Evolutionary conservation across 2,329 filamentous ascomycete species (phyloP).

Genomic region (Diaporthe caulivora): DNA sequence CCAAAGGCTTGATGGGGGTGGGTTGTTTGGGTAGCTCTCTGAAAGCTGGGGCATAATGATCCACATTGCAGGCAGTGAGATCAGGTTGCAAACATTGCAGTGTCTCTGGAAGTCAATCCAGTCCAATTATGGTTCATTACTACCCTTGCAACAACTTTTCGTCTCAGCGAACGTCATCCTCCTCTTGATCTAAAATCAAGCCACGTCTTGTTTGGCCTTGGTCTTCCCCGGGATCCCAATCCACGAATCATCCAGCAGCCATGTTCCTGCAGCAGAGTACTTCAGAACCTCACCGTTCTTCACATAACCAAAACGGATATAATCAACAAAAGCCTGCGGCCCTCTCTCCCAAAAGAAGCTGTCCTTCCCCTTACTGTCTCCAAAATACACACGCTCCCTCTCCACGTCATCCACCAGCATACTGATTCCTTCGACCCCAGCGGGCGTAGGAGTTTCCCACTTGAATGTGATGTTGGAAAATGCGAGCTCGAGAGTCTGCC

Average conservation of each 20-base stretch:
- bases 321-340: slow-evolving; percentile 42
- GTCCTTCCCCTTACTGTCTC: slow-evolving; percentile 7
- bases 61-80: too few relatives aligned
- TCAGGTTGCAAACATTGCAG: background rate
- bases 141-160: background rate
- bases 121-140: accelerated
- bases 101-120: background rate
- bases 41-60: background rate
- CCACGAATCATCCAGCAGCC: slow-evolving; percentile 40
- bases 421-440: slow-evolving; percentile 79
- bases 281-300: slow-evolving; percentile 34
- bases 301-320: slow-evolving; percentile 40
- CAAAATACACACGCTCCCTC: slow-evolving; percentile 78
- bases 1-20: too few relatives aligned
- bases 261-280: slow-evolving; percentile 38
- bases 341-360: slow-evolving; percentile 39
- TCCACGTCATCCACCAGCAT: slow-evolving; percentile 90
- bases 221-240: slow-evolving; percentile 8
- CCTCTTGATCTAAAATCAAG: background rate
- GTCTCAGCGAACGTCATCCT: background rate
- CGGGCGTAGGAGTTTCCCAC: slow-evolving; percentile 61
- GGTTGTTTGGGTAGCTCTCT: background rate
- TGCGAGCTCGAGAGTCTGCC: slow-evolving; percentile 94
- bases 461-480: slow-evolving; percentile 66
- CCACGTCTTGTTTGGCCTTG: background rate